A percentile compares a stretch with the other conserved stretches of the same genome.
Evolutionary conservation across 805 yeast genomes (phyloP).

Genomic region (Blastobotrys peoriensis): DNA sequence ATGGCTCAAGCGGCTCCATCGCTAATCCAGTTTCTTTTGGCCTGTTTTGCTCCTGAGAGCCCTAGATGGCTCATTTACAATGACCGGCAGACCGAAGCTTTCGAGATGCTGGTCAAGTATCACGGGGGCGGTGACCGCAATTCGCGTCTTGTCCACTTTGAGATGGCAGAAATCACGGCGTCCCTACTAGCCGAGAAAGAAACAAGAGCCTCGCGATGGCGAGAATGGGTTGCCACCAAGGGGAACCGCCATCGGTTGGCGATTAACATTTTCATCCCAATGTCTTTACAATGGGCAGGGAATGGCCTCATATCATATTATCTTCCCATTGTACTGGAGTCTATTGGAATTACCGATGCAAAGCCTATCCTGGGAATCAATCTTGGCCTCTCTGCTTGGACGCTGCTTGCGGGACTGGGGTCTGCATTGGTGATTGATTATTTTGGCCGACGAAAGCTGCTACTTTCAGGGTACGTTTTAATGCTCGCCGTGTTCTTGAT

Average conservation of each 20-base stretch:
- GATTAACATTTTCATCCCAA: constrained; percentile 2
- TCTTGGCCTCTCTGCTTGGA: constrained; percentile 9
- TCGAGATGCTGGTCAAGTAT: constrained; percentile 34
- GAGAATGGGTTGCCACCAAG: constrained; percentile 7
- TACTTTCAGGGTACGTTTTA: constrained; percentile 5
- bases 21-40: no score
- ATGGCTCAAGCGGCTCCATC: no score
- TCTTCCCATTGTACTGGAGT: constrained; percentile 42
- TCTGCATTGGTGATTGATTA: constrained; percentile 11
- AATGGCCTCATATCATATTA: constrained; percentile 32
- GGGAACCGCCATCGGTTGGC: constrained; percentile 6
- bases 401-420: constrained; percentile 3
- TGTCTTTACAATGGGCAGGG: constrained; percentile 7
- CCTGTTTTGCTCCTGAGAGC: constrained; percentile 40
- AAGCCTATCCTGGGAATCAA: constrained; percentile 11
- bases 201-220: constrained; percentile 10
- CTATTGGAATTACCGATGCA: constrained; percentile 43
- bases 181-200: no score
- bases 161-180: no score
- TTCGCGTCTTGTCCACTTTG: constrained; percentile 11
- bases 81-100: constrained; percentile 41
- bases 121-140: constrained; percentile 35
- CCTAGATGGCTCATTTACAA: constrained; percentile 41
- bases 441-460: constrained; percentile 13
- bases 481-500: constrained; percentile 21